Conservation (phyloP, 176 grass and related monocot species). For the Triticum monococcum region DNA sequence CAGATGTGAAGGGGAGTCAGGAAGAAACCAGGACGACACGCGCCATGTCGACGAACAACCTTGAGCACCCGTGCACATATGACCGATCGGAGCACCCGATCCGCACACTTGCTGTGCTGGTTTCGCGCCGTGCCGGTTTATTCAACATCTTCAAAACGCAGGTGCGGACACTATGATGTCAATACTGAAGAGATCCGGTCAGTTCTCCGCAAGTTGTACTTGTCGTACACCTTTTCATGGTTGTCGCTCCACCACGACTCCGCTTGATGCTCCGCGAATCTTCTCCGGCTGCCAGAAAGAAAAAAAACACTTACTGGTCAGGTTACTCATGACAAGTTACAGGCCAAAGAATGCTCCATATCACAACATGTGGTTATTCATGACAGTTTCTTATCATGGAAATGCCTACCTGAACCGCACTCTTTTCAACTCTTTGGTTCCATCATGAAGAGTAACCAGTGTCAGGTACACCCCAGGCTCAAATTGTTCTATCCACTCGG, state of each 20-base stretch:
- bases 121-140: not conserved
- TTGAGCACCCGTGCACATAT: too few species aligned
- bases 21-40: not conserved
- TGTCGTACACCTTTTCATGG: slow-evolving; percentile 82
- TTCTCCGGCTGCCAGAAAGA: slow-evolving; percentile 63
- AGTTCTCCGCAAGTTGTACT: slow-evolving; percentile 65
- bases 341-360: not conserved
- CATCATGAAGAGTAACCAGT: slow-evolving; percentile 70
- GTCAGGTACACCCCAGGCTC: slow-evolving; percentile 95
- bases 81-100: too few species aligned
- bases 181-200: slow-evolving; percentile 64
- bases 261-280: slow-evolving; percentile 83
- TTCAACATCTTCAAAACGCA: not conserved
- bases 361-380: not conserved
- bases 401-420: slow-evolving; percentile 83
- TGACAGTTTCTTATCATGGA: not conserved
- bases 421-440: slow-evolving; percentile 86
- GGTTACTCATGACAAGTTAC: not conserved
- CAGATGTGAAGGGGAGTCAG: too few species aligned
- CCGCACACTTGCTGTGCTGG: too few species aligned
- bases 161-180: slow-evolving; percentile 25
- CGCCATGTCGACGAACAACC: too few species aligned
- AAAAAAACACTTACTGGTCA: not conserved
- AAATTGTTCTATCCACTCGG: slow-evolving; percentile 96
- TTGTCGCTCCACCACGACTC: slow-evolving; percentile 96